Conservation (phyloP, 305 asterid species). For the Lippia alba region DNA sequence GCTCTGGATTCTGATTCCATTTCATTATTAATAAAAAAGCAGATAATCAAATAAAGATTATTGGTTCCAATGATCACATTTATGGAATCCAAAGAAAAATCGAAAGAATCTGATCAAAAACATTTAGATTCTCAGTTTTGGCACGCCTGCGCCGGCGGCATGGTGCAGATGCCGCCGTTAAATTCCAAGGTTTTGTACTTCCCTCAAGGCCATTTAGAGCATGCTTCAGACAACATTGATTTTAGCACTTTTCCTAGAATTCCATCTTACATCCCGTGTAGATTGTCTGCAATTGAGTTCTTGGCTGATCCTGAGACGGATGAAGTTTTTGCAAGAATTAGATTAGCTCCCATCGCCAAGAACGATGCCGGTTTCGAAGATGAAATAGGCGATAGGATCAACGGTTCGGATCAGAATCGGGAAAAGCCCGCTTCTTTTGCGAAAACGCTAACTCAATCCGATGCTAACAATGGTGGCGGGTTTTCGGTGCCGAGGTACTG, state of each 20-base stretch:
- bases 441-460: conserved; percentile 70
- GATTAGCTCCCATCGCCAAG: conserved; percentile 45
- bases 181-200: conserved; percentile 61
- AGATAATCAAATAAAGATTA: background rate
- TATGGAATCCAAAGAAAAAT: conserved; percentile 52
- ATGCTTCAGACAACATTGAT: conserved; percentile 55
- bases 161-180: conserved; percentile 62
- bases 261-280: conserved; percentile 52
- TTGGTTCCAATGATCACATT: conserved; percentile 53
- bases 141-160: conserved; percentile 80
- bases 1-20: conserved; percentile 21
- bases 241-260: conserved; percentile 44
- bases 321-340: conserved; percentile 61
- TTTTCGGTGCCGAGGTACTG: conserved; percentile 78
- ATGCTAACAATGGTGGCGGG: conserved; percentile 77
- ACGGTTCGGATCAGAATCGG: conserved; percentile 40
- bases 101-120: conserved; percentile 45
- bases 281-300: conserved; percentile 53
- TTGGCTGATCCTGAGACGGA: conserved; percentile 70
- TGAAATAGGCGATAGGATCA: conserved; percentile 39
- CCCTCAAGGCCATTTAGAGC: conserved; percentile 78
- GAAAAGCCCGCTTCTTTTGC: conserved; percentile 68
- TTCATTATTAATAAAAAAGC: no score
- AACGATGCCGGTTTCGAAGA: conserved; percentile 48
- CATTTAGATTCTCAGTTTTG: conserved; percentile 67